Evolutionary conservation across 2,329 filamentous ascomycete species (phyloP), one percentile per base, ranked within the genome.

Genomic region (Lasiodiplodia gonubiensis): DNA sequence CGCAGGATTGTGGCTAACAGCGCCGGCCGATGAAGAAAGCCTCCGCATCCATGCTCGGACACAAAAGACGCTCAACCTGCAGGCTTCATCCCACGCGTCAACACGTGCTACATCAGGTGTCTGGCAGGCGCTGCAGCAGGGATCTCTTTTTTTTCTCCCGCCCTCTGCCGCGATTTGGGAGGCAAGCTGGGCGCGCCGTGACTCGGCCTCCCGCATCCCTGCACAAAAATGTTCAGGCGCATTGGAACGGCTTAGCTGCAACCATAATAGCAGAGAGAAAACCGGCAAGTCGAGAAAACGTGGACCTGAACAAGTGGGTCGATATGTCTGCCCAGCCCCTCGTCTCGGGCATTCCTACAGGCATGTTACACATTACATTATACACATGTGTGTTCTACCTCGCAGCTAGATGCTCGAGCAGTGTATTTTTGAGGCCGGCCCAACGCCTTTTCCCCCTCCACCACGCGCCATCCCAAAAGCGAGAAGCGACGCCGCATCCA

Each of bases 241-340:
- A 33, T 61, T 25, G n/a, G 57, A 61, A 61, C 39, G 57, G 57
- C 57, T 61, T 48, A 61, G 57, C 39, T 61, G 39, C 57, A 61
- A 61, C 57, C 46, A 39, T 42, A 27, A 39, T 42, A 27, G 57
- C 39, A 27, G 12, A 42, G n/a, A 23, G 23, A 59, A 59, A 59
- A 46, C 14, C 53, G 30, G 53, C 30, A 55, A 12, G 53, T 18
- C 35, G 23, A 48, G 11, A 61, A 48, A 33, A 61, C 57, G 39
- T 61, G 57, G 57, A 35, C 27, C 39, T 21, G 30, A 12, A 33
- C 39, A 42, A 61, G 39, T 61, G 42, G 39, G 16, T 8, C 57
- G n/a, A 25, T 21, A 18, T 48, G 39, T 25, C 27, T n/a, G 39
- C 23, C 21, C 57, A 23, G 25, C 57, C 39, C 55, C 25, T 12